phyloP scores from a whole-genome alignment of 345 rosid genomes.

The Moringa oleifera region DNA sequence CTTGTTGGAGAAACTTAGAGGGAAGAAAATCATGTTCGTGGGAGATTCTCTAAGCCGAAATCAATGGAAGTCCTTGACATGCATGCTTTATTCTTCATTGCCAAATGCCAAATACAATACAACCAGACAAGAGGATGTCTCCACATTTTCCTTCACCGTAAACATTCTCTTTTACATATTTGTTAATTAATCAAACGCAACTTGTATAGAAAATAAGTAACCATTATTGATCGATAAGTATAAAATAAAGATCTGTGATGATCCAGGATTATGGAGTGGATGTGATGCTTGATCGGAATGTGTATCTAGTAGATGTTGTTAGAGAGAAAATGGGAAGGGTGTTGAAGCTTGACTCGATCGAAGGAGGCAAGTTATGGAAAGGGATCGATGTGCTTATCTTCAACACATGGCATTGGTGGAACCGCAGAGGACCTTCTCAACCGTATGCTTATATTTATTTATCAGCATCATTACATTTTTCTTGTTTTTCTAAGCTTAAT shows the following conservation, averaged over 20 bases:
- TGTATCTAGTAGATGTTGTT: conserved; percentile 63
- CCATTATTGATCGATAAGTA: too few relatives aligned
- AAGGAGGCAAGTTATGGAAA: conserved; percentile 59
- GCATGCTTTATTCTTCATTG: conserved; percentile 55
- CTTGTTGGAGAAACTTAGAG: conserved; percentile 43
- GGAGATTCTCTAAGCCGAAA: conserved; percentile 79
- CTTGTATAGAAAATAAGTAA: too few relatives aligned
- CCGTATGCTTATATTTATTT: conserved; percentile 32
- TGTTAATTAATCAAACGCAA: neutral
- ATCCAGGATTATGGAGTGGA: conserved; percentile 55
- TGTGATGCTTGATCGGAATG: conserved; percentile 50
- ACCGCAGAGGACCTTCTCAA: conserved; percentile 59
- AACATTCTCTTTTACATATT: neutral
- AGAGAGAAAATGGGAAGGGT: conserved; percentile 50
- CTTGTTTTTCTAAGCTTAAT: neutral
- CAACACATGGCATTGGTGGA: conserved; percentile 97
- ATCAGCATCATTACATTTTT: too few relatives aligned
- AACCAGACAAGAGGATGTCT: conserved; percentile 35
- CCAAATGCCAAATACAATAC: conserved; percentile 38
- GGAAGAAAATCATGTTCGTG: conserved; percentile 68
- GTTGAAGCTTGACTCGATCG: conserved; percentile 70
- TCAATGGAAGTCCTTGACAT: conserved; percentile 79
- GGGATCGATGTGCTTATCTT: conserved; percentile 63
- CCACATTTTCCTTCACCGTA: conserved; percentile 46
- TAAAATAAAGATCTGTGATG: too few relatives aligned